Evolutionary conservation across 1,139 yeast genomes (phyloP).

Genomic region (Candida dubliniensis): DNA sequence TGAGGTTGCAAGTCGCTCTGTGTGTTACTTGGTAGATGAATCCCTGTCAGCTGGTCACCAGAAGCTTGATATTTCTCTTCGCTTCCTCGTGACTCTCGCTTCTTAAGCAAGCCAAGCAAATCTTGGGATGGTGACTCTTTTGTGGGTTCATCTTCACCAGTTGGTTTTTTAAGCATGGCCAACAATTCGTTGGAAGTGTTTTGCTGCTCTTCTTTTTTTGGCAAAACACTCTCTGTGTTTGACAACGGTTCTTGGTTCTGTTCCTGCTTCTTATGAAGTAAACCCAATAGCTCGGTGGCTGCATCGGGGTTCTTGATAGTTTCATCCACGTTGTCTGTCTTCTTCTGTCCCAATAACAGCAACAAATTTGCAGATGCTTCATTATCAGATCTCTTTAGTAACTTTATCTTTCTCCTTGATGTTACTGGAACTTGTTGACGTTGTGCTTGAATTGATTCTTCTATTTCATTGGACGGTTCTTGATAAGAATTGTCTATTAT

Average conservation of each 20-base stretch:
- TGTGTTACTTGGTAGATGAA: neutral
- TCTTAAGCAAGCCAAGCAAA: constrained; percentile 22
- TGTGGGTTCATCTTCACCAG: neutral
- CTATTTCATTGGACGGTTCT: constrained; percentile 25
- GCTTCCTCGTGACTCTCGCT: neutral
- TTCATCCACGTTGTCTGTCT: constrained; percentile 1
- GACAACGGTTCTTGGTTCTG: neutral
- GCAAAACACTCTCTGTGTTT: no score
- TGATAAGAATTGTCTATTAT: constrained; percentile 2
- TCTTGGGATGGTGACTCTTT: constrained; percentile 14
- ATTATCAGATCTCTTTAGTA: constrained; percentile 30
- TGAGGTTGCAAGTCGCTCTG: neutral
- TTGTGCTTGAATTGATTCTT: constrained; percentile 20
- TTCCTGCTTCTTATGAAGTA: constrained; percentile 6
- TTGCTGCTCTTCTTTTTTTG: neutral
- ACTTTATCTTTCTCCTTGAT: constrained; percentile 30
- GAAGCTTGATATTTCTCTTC: no score
- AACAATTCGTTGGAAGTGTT: constrained; percentile 6
- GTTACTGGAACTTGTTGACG: constrained; percentile 13
- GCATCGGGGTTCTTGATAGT: constrained; percentile 2
- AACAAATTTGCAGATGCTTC: constrained; percentile 15
- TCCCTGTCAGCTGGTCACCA: no score
- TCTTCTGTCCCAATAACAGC: constrained; percentile 13
- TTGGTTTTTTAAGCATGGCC: constrained; percentile 5
- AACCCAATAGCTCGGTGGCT: constrained; percentile 8